These are phyloP conservation scores for Hydnum rufescens DNA, from an alignment of 768 basidiomycete genomes.

Conservation along the genomic window DNA sequence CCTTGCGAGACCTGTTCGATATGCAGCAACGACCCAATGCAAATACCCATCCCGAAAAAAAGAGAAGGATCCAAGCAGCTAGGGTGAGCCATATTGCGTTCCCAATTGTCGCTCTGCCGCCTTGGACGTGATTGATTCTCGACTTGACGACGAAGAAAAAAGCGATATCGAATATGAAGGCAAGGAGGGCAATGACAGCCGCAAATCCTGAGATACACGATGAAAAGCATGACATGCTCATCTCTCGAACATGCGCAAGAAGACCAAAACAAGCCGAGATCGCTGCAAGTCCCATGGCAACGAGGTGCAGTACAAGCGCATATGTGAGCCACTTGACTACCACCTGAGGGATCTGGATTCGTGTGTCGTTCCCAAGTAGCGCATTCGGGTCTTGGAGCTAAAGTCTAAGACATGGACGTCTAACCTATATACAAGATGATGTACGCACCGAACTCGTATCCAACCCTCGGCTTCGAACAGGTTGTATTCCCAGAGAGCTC, in stretches of 20 bases:
- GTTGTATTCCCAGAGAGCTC: constrained; percentile 31
- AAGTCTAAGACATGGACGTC: not conserved
- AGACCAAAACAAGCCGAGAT: constrained; percentile 63
- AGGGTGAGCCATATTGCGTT: constrained; percentile 82
- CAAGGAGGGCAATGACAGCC: constrained; percentile 55
- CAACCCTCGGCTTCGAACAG: constrained; percentile 66
- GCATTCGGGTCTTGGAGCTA: constrained; percentile 47
- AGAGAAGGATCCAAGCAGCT: constrained; percentile 64
- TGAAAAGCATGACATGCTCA: constrained; percentile 70
- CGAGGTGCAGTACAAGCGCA: constrained; percentile 75
- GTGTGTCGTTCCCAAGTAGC: constrained; percentile 47
- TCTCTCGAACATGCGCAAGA: constrained; percentile 70
- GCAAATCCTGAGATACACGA: constrained; percentile 66
- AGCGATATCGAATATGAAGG: constrained; percentile 83
- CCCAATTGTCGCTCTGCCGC: constrained; percentile 68
- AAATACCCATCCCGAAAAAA: constrained; percentile 82
- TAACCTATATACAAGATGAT: not conserved
- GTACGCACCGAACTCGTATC: constrained; percentile 67
- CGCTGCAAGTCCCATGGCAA: constrained; percentile 58
- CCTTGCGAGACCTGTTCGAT: constrained; percentile 24
- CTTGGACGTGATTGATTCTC: constrained; percentile 51
- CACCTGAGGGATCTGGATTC: constrained; percentile 57
- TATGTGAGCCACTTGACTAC: constrained; percentile 93
- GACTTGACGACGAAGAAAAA: constrained; percentile 79
- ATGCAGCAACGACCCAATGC: constrained; percentile 72